Conservation (phyloP, 2,329 filamentous ascomycete species). For the Sporothrix sp. region DNA sequence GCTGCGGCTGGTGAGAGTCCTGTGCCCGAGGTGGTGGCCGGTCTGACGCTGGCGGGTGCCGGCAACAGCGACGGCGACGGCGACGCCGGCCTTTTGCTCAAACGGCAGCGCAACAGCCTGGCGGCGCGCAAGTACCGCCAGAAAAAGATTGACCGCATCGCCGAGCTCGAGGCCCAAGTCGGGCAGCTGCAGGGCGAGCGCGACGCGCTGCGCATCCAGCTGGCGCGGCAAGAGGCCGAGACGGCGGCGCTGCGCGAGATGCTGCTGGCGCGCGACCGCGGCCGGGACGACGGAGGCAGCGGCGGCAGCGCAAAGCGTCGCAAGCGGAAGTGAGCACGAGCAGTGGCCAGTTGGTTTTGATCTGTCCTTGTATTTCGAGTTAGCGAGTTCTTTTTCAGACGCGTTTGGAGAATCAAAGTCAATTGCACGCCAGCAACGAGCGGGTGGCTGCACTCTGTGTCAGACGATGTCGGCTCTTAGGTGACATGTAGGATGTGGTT, state of each 20-base stretch:
- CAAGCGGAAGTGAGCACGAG: background rate
- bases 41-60: background rate
- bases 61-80: background rate
- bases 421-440: background rate
- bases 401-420: background rate
- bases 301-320: background rate
- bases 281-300: background rate
- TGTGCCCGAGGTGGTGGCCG: too few species aligned
- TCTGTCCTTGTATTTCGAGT: background rate
- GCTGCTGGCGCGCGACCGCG: slow-evolving; percentile 19
- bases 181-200: slow-evolving; percentile 43
- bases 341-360: background rate
- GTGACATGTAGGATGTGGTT: slow-evolving; percentile 13
- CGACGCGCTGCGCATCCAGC: slow-evolving; percentile 44
- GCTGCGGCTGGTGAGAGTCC: too few species aligned
- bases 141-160: slow-evolving; percentile 51
- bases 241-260: slow-evolving; percentile 43
- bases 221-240: slow-evolving; percentile 51
- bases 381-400: slow-evolving; percentile 7
- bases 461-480: slow-evolving; percentile 21
- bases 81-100: slow-evolving; percentile 26
- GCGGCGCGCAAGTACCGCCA: slow-evolving; percentile 55
- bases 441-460: background rate
- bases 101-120: slow-evolving; percentile 52
- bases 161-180: slow-evolving; percentile 44